Base-by-base conservation (phyloP, 768 basidiomycete genomes). In the Tubosaeta brunneosetosa region DNA sequence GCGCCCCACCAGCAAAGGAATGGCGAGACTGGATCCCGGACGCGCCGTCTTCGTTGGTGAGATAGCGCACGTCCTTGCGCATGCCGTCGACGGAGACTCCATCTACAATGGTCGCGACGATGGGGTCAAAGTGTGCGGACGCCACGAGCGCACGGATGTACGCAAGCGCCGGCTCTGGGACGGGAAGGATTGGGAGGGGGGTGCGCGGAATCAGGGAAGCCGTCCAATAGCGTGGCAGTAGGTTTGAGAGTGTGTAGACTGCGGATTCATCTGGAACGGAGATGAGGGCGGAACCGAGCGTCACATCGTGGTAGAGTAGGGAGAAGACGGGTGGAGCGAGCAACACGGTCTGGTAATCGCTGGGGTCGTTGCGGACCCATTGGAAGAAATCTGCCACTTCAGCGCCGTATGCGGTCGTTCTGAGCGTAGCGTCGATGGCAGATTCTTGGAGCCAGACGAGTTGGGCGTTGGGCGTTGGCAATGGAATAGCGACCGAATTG, bases 11-110 rank as follows among this genome's bases (percentile, higher is more conserved):
- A 4, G 91, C 83, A 40, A 94, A 95, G 9, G 88, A 89, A 64
- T 94, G 91, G n/a, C 94, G 78, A 1, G 85, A 86, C 29, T 82
- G 57, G 58, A 94, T 87, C 11, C 80, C 80, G 9, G 88, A 90
- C 38, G 71, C 68, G n/a, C 72, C 75, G 59, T 86, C 84, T 66
- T 97, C 93, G 45, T 91, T 92, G 0, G 93, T 92, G 52, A 97
- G 81, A 66, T 82, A 94, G 47, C 84, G 79, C 43, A 94, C 77
- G 67, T 91, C 87, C 40, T 79, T 76, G 52, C 74, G 74, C 71
- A 95, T 81, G 59, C 83, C 78, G 10, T 77, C 66, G 13, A 86
- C 58, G 29, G 85, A 86, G 50, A 95, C 76, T 46, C 83, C 82
- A 52, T 80, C 77, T 25, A 93, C 81, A 51, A 88, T 74, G 34